A percentile compares a stretch with the other conserved stretches of the same genome.
Conservation (phyloP, 768 basidiomycete genomes). For the Pleurotus cornucopiae region DNA sequence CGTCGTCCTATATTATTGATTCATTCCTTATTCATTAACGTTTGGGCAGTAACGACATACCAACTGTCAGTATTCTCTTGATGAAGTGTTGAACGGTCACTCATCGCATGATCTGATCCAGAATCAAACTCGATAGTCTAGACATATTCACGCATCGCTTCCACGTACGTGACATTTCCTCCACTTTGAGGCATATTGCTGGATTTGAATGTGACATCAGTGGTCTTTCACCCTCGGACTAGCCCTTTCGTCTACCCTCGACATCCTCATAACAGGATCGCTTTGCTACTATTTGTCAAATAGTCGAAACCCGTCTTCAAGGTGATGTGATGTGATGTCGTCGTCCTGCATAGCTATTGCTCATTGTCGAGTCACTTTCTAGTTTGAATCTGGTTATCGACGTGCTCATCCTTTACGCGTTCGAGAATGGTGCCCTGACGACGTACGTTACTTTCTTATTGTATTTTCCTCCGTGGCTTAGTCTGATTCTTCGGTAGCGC, state of each 20-base stretch:
- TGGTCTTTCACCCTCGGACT: slow-evolving; percentile 51
- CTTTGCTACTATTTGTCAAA: slow-evolving; percentile 38
- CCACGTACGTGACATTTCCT: slow-evolving; percentile 11
- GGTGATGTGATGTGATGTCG: slow-evolving; percentile 18
- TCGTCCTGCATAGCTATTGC: neutral
- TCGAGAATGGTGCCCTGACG: slow-evolving; percentile 50
- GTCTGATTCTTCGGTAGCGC: slow-evolving; percentile 19
- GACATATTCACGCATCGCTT: slow-evolving; percentile 13
- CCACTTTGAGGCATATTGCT: slow-evolving; percentile 10
- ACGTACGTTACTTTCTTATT: slow-evolving; percentile 23
- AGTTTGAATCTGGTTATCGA: slow-evolving; percentile 47
- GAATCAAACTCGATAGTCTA: slow-evolving; percentile 31
- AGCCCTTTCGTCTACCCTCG: slow-evolving; percentile 42
- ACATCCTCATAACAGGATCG: slow-evolving; percentile 43
- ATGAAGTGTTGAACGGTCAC: neutral
- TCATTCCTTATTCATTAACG: neutral
- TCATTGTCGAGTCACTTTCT: neutral
- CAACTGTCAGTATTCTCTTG: slow-evolving; percentile 19
- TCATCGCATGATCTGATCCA: slow-evolving; percentile 6
- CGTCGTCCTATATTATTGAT: neutral
- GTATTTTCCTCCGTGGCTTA: neutral
- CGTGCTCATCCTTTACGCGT: slow-evolving; percentile 43
- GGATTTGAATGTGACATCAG: slow-evolving; percentile 17
- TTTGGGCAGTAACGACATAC: slow-evolving; percentile 19
- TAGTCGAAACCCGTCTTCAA: slow-evolving; percentile 34